phyloP scores from a whole-genome alignment of 2,329 filamentous ascomycete genomes.

The Cadophora luteo-olivacea region DNA sequence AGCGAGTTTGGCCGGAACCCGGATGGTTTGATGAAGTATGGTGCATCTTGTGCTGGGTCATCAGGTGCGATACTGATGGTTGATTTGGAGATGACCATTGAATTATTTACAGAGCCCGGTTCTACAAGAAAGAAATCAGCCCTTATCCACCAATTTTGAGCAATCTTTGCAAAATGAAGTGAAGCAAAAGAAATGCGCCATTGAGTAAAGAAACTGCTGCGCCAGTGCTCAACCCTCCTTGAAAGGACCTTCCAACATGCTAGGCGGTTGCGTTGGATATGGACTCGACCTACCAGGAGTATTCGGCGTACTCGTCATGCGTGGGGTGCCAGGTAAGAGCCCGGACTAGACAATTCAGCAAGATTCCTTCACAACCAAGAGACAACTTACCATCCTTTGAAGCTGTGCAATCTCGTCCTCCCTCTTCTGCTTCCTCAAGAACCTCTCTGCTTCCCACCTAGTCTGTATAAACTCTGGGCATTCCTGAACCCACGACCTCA shows the following conservation, averaged over 20 bases:
- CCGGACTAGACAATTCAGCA: conserved; percentile 11
- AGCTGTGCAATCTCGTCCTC: conserved; percentile 40
- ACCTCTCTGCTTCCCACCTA: conserved; percentile 39
- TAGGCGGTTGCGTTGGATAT: conserved; percentile 6
- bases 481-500: conserved; percentile 42
- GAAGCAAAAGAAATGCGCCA: background rate
- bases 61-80: conserved; percentile 38
- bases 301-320: conserved; percentile 16
- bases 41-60: conserved; percentile 26
- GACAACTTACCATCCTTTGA: conserved; percentile 33
- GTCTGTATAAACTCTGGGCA: conserved; percentile 24
- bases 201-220: background rate
- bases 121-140: conserved; percentile 46
- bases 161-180: conserved; percentile 17
- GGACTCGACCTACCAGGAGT: conserved; percentile 31
- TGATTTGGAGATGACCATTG: conserved; percentile 37
- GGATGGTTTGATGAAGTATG: conserved; percentile 55
- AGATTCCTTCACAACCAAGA: background rate
- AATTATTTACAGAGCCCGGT: conserved; percentile 38
- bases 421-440: conserved; percentile 34
- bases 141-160: conserved; percentile 30
- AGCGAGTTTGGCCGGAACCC: conserved; percentile 67
- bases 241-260: conserved; percentile 12
- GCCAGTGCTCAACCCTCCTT: background rate
- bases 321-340: conserved; percentile 15